Conservation (phyloP, 2,329 filamentous ascomycete species). For the Xylaria multiplex region DNA sequence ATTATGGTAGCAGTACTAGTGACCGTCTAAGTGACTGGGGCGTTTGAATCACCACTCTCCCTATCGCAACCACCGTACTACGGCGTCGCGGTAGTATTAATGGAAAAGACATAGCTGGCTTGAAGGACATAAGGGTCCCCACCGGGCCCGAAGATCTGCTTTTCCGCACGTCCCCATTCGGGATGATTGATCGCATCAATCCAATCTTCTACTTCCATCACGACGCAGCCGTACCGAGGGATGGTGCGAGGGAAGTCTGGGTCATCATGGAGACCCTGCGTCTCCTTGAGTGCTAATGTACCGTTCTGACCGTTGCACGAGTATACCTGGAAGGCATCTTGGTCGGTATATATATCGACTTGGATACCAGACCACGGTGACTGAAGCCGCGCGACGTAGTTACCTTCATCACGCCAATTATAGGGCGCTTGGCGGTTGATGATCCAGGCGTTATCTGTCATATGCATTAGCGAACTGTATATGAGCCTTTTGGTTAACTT, state of each 20-base stretch:
- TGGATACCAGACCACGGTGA: constrained; percentile 84
- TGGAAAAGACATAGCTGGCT: constrained; percentile 69
- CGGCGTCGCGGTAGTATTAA: constrained; percentile 52
- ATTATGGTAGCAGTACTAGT: not conserved
- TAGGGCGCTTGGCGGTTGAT: constrained; percentile 70
- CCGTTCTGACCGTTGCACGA: constrained; percentile 82
- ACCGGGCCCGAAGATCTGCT: constrained; percentile 69
- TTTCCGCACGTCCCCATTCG: constrained; percentile 76
- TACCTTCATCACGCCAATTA: constrained; percentile 68
- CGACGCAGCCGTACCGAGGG: constrained; percentile 82
- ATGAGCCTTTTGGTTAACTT: constrained; percentile 44
- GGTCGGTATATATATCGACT: constrained; percentile 83
- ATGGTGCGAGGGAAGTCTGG: constrained; percentile 69
- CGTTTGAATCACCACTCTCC: constrained; percentile 5
- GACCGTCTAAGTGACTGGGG: not conserved
- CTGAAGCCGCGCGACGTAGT: constrained; percentile 72
- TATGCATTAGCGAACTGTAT: not conserved
- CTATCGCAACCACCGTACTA: constrained; percentile 37
- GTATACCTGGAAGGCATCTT: constrained; percentile 90
- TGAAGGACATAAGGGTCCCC: constrained; percentile 70
- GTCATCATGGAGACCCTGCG: constrained; percentile 71
- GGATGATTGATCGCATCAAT: constrained; percentile 95
- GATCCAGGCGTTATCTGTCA: constrained; percentile 72
- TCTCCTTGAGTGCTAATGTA: constrained; percentile 72
- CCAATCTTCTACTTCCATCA: constrained; percentile 92